phyloP scores from a whole-genome alignment of 352 stramenopile genomes.

The Aphanomyces cochlioides region DNA sequence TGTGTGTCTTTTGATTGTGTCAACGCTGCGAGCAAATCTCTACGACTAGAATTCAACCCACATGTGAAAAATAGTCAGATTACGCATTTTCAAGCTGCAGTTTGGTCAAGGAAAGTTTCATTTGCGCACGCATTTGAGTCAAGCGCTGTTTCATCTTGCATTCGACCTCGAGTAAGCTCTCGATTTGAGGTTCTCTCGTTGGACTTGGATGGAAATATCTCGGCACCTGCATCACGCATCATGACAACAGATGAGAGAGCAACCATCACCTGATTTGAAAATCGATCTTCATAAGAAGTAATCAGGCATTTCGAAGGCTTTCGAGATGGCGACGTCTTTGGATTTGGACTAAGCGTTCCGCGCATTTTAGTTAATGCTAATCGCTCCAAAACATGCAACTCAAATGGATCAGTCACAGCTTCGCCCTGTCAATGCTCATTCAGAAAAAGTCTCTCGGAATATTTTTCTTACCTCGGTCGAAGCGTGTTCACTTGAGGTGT shows the following conservation, averaged over 20 bases:
- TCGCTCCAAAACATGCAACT: constrained; percentile 1
- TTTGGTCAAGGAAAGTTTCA: constrained; percentile 8
- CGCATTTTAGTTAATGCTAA: constrained; percentile 1
- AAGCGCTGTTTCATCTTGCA: background rate
- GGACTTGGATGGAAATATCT: no score
- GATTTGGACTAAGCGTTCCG: constrained; percentile 4
- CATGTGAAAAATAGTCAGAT: background rate
- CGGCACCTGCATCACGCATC: no score
- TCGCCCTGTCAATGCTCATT: no score
- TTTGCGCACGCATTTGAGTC: constrained; percentile 18
- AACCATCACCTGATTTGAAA: no score
- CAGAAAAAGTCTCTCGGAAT: no score
- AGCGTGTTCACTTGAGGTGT: background rate
- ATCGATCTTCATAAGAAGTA: no score
- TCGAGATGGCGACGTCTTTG: no score
- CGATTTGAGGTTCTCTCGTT: background rate
- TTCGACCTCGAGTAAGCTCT: background rate
- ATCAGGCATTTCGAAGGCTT: no score
- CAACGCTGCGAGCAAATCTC: background rate
- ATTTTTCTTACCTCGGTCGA: constrained; percentile 10
- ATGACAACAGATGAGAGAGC: no score
- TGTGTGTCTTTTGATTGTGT: background rate
- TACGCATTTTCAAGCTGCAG: constrained; percentile 18
- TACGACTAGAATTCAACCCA: background rate
- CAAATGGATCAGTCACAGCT: background rate